Conservation (phyloP, 2,329 filamentous ascomycete species). For the Cyphellophora europaea region DNA sequence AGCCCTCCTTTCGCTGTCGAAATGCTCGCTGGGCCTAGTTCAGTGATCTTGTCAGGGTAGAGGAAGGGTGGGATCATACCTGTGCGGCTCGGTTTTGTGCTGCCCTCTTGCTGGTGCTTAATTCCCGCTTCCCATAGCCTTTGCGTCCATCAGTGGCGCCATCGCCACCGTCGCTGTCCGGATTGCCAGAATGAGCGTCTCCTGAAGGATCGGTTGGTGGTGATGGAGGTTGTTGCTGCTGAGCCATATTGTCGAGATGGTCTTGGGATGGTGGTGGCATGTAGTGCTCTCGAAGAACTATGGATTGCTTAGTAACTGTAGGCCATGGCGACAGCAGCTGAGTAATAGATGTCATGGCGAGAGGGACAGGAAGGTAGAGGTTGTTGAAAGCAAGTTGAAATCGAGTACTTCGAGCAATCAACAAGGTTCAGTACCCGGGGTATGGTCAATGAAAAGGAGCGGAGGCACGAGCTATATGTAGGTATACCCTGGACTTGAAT, state of each 20-base stretch:
- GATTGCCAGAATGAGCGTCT: conserved; percentile 18
- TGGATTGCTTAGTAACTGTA: conserved; percentile 17
- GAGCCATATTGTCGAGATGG: neutral
- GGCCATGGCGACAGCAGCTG: conserved; percentile 19
- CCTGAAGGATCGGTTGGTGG: conserved; percentile 11
- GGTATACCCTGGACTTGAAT: conserved; percentile 12
- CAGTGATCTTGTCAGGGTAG: conserved; percentile 3
- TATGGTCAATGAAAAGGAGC: conserved; percentile 3
- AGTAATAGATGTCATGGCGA: conserved; percentile 20
- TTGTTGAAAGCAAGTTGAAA: conserved; percentile 3
- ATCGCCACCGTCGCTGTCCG: conserved; percentile 36
- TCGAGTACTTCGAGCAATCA: neutral
- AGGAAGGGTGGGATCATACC: conserved; percentile 46
- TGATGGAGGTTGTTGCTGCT: conserved; percentile 3
- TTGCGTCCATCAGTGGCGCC: conserved; percentile 52
- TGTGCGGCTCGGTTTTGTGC: conserved; percentile 95
- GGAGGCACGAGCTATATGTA: conserved; percentile 3
- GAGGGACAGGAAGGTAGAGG: conserved; percentile 1
- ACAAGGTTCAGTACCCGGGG: conserved; percentile 1
- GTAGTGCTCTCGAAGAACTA: conserved; percentile 19
- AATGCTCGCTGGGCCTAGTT: conserved; percentile 66
- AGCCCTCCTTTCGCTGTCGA: conserved; percentile 92
- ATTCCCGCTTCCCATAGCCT: conserved; percentile 66
- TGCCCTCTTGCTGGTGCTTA: conserved; percentile 91
- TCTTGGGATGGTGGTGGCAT: conserved; percentile 9